phyloP scores from a whole-genome alignment of 2,329 filamentous ascomycete species.

The Pseudogymnoascus sp. region DNA sequence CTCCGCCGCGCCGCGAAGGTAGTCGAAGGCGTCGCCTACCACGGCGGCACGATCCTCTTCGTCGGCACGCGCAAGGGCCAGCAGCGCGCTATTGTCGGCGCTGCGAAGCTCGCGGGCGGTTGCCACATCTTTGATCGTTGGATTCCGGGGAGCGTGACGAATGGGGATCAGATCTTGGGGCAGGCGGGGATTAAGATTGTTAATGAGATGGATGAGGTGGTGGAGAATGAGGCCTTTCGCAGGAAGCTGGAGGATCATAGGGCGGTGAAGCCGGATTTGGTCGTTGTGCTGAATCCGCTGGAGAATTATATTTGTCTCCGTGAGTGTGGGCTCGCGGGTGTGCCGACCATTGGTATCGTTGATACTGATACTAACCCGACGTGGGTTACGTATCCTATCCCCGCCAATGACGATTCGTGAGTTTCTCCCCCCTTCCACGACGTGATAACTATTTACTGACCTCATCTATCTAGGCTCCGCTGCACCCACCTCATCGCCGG shows the following conservation, averaged over 20 bases:
- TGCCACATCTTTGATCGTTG: conserved; percentile 91
- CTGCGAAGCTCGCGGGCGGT: conserved; percentile 67
- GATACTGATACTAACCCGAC: conserved; percentile 90
- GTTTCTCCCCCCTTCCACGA: conserved; percentile 20
- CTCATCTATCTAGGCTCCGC: conserved; percentile 55
- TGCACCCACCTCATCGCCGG: conserved; percentile 75
- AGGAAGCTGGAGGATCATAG: conserved; percentile 42
- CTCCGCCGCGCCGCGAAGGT: conserved; percentile 89
- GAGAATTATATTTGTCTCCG: conserved; percentile 89
- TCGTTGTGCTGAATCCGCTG: conserved; percentile 84
- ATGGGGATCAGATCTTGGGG: conserved; percentile 81
- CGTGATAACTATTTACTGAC: conserved; percentile 7
- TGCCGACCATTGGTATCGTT: conserved; percentile 90
- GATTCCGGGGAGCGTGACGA: conserved; percentile 87
- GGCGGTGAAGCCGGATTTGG: conserved; percentile 76
- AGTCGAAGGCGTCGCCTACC: conserved; percentile 75
- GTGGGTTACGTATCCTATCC: conserved; percentile 93
- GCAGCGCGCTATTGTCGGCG: conserved; percentile 69
- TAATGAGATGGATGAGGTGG: conserved; percentile 60
- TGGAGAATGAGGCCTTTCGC: conserved; percentile 8
- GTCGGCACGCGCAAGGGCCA: conserved; percentile 82
- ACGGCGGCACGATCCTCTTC: conserved; percentile 81
- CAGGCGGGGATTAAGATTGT: conserved; percentile 65
- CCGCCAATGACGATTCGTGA: conserved; percentile 90
- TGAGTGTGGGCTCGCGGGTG: conserved; percentile 80